phyloP scores from a whole-genome alignment of 768 basidiomycete species.

The Hirschioporus abietinus region DNA sequence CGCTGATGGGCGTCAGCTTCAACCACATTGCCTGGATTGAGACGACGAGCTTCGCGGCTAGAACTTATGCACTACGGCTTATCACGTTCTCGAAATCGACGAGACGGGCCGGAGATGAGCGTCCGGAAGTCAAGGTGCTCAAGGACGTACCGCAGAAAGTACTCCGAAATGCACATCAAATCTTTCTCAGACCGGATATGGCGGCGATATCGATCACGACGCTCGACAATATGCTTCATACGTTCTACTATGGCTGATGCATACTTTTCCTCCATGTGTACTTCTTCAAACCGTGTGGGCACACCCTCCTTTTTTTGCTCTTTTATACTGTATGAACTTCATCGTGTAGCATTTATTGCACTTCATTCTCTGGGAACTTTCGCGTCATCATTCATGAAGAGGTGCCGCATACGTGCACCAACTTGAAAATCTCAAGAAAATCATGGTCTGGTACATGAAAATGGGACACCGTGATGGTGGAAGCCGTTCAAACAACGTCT shows the following conservation, averaged over 20 bases:
- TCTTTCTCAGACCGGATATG: neutral
- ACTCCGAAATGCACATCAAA: neutral
- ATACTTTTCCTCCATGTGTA: neutral
- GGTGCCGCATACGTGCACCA: no score
- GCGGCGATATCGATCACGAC: neutral
- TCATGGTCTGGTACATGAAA: no score
- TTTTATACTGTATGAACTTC: no score
- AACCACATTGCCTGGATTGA: neutral
- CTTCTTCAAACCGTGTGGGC: no score
- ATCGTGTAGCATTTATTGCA: no score
- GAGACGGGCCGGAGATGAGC: neutral
- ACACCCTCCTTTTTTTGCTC: no score
- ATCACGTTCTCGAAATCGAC: neutral
- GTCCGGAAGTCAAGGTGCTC: neutral
- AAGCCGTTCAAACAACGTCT: no score
- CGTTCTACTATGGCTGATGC: neutral
- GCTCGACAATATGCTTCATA: neutral
- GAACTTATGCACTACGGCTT: neutral
- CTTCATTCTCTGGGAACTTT: no score
- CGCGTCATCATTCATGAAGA: no score
- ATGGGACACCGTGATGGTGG: no score
- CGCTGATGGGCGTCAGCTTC: neutral
- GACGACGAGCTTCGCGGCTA: neutral
- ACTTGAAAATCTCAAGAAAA: no score
- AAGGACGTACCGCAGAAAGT: neutral